Evolutionary conservation across 2,329 filamentous ascomycete species (phyloP).

Genomic region (Pestalotiopsis sp.): DNA sequence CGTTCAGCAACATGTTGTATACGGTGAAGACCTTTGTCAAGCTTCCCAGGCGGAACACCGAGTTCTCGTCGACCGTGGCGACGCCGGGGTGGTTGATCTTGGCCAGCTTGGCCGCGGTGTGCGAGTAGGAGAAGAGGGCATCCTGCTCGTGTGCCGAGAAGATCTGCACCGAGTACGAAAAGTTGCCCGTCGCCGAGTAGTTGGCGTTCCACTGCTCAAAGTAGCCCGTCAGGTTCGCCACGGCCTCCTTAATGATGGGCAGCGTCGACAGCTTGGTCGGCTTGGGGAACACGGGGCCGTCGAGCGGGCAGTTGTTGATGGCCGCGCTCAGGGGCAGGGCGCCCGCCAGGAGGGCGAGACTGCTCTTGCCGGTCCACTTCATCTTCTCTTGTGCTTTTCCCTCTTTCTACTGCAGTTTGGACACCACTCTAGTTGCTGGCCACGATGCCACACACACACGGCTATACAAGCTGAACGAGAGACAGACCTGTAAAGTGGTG

Average conservation of each 20-base stretch:
- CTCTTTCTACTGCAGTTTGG: background rate
- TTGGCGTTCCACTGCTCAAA: constrained; percentile 17
- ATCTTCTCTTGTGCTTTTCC: background rate
- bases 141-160: constrained; percentile 35
- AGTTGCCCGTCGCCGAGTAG: constrained; percentile 24
- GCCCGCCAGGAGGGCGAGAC: constrained; percentile 9
- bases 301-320: constrained; percentile 25
- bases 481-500: constrained; percentile 3
- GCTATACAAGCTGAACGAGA: constrained; percentile 2
- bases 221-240: constrained; percentile 23
- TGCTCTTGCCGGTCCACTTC: background rate
- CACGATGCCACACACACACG: background rate
- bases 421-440: background rate
- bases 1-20: constrained; percentile 34
- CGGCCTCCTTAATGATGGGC: constrained; percentile 23
- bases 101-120: constrained; percentile 33
- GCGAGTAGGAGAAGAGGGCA: constrained; percentile 36
- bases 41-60: constrained; percentile 45
- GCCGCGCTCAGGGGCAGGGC: background rate
- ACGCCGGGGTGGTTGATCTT: constrained; percentile 31
- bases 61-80: constrained; percentile 38
- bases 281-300: constrained; percentile 30
- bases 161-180: constrained; percentile 40
- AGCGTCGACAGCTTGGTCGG: constrained; percentile 22
- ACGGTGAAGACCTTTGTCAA: constrained; percentile 45